Evolutionary conservation across 805 yeast genomes (phyloP), one percentile per base, ranked within the genome.

Genomic region (Zygosaccharomyces gambellarensis): DNA sequence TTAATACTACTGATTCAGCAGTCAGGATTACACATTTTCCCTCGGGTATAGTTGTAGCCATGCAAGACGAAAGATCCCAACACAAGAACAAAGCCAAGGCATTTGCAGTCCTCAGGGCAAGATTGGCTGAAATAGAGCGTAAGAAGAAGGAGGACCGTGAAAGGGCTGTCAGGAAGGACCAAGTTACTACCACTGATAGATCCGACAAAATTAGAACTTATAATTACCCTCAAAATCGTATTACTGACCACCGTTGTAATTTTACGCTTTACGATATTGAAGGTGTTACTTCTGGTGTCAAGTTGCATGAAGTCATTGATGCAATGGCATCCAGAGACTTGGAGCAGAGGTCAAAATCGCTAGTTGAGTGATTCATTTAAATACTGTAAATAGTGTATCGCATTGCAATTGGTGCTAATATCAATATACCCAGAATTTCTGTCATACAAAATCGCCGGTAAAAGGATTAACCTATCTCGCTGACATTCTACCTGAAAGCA

Each of bases 1-100:
- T 92, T 32, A 92, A 92, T 64, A 92, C 96, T 11, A 94, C 98
- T 0, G 98, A 92, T 63, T 89, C 97, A 1, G 99, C 99, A 0
- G 98, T 94, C 11, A 76, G 99, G 59, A 71, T 94, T 25, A 89
- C 92, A 1, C 99, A 94, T 70, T 73, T 86, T 12, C 97, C 98
- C 4, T 82, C 96, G 0, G 97, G 97, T 2, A 82, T 88, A 36
- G 82, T 81, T 4, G 97, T 94, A 2, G 77, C 82, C 43, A 95
- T 90, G 73, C 98, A 94, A 65, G 97, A 94, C 64, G 96, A 89
- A 62, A 72, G 99, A 54, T 90, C 97, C 0, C 99, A 94, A 69
- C 97, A 92, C 52, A 80, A 82, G 61, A 94, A 94, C 68, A 90
- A 88, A 64, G 97, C 96, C 12, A 88, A 87, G 62, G 99, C 99